phyloP scores from a whole-genome alignment of 106 monocot genomes.

The Apostasia shenzhenica region DNA sequence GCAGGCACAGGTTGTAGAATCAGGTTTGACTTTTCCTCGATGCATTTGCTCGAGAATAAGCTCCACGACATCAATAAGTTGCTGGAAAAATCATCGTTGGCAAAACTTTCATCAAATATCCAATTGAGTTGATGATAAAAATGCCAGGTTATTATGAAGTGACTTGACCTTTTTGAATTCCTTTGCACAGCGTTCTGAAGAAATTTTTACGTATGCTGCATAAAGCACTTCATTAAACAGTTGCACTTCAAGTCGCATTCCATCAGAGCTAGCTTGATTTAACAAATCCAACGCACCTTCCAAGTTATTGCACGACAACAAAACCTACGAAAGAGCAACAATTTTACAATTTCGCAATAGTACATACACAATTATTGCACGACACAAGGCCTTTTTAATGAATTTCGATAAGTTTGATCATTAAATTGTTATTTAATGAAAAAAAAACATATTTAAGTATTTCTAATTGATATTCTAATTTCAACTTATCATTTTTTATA shows the following conservation, averaged over 20 bases:
- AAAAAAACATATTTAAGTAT: no score
- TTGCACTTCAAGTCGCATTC: slow-evolving; percentile 54
- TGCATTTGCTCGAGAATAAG: slow-evolving; percentile 52
- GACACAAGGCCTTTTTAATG: no score
- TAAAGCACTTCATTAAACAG: slow-evolving; percentile 64
- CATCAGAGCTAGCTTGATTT: slow-evolving; percentile 27
- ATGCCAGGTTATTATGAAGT: neutral
- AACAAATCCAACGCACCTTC: slow-evolving; percentile 39
- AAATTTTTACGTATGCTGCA: slow-evolving; percentile 63
- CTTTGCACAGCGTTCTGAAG: neutral
- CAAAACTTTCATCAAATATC: neutral
- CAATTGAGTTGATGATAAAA: neutral
- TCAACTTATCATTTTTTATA: no score
- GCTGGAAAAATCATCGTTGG: slow-evolving; percentile 26
- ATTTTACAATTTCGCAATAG: no score
- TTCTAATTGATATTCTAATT: no score
- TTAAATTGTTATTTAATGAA: no score
- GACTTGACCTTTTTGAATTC: neutral
- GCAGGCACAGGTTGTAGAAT: slow-evolving; percentile 63
- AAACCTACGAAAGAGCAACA: slow-evolving; percentile 28
- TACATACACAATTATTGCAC: no score
- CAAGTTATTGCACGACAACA: slow-evolving; percentile 57
- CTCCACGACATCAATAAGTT: slow-evolving; percentile 61
- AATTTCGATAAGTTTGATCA: no score
- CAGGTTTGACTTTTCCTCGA: slow-evolving; percentile 55